These are phyloP conservation scores for Metarhizium sp. DNA, from an alignment of 2,329 filamentous ascomycete genomes.

Conservation along the genomic window DNA sequence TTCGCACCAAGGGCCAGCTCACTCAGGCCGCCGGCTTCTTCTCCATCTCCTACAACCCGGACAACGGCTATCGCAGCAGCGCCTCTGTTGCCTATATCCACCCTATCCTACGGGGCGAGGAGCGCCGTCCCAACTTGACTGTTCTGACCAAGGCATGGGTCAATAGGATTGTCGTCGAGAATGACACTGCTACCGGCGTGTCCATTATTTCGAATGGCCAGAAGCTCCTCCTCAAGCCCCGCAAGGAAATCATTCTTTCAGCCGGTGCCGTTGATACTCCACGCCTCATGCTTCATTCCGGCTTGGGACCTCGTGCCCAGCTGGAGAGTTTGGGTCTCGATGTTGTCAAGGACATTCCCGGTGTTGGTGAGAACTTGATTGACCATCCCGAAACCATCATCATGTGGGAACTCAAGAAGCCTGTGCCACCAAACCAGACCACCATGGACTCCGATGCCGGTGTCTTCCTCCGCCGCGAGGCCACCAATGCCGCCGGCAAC, in stretches of 20 bases:
- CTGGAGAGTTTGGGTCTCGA: constrained; percentile 43
- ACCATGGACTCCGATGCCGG: constrained; percentile 88
- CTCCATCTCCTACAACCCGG: constrained; percentile 84
- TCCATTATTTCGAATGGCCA: constrained; percentile 50
- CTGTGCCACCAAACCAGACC: constrained; percentile 67
- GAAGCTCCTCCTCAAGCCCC: constrained; percentile 49
- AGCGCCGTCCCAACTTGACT: constrained; percentile 75
- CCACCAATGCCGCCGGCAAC: constrained; percentile 52
- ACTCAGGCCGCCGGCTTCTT: constrained; percentile 80
- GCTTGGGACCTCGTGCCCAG: constrained; percentile 45
- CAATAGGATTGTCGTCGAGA: constrained; percentile 64
- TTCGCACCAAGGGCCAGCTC: constrained; percentile 61
- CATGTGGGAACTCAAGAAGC: constrained; percentile 70
- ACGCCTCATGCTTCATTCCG: constrained; percentile 50
- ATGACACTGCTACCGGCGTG: constrained; percentile 63
- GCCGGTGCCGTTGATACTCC: constrained; percentile 78
- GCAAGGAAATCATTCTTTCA: constrained; percentile 68
- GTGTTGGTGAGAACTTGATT: constrained; percentile 51
- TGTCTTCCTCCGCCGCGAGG: constrained; percentile 75
- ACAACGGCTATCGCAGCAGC: constrained; percentile 74
- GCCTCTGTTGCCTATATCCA: constrained; percentile 90
- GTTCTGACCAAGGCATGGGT: constrained; percentile 85
- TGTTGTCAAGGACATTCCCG: constrained; percentile 47
- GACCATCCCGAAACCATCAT: constrained; percentile 53
- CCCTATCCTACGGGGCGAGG: constrained; percentile 74